A percentile compares a stretch with the other conserved stretches of the same genome.
Conservation (phyloP, 176 grass and related monocot genomes). For the Carex myosuroides region DNA sequence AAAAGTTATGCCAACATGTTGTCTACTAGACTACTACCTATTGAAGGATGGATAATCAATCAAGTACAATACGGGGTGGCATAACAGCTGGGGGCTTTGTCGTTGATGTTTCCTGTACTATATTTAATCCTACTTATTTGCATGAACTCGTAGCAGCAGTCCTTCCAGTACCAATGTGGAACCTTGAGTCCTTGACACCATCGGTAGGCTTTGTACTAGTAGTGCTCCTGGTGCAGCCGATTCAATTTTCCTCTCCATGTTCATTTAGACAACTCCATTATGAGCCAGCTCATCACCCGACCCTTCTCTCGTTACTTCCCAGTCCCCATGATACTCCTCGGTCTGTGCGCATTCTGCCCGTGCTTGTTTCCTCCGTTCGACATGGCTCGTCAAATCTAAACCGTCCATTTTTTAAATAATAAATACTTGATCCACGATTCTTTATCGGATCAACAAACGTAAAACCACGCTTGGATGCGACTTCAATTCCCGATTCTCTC, state of each 20-base stretch:
- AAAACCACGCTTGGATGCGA: neutral
- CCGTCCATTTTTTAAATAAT: neutral
- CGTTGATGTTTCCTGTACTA: neutral
- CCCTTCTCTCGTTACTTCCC: slow-evolving; percentile 13
- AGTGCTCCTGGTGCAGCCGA: neutral
- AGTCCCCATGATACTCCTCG: no score
- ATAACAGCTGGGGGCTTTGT: slow-evolving; percentile 4
- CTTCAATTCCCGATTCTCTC: neutral
- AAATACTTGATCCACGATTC: neutral
- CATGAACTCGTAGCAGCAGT: neutral
- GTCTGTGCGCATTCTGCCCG: neutral
- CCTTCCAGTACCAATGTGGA: neutral
- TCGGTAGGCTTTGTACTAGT: neutral
- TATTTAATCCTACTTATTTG: neutral
- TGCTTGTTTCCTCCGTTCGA: neutral
- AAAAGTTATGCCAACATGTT: neutral
- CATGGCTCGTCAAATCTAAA: neutral
- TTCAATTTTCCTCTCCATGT: neutral
- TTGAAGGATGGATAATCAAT: neutral
- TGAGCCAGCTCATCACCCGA: slow-evolving; percentile 24
- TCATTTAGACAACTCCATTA: slow-evolving; percentile 16
- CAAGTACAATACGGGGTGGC: neutral
- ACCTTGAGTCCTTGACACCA: neutral
- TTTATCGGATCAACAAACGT: neutral
- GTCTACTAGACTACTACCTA: neutral